Evolutionary conservation across 2,329 filamentous ascomycete genomes (phyloP).

Genomic region (Penicillium hesseltinei): DNA sequence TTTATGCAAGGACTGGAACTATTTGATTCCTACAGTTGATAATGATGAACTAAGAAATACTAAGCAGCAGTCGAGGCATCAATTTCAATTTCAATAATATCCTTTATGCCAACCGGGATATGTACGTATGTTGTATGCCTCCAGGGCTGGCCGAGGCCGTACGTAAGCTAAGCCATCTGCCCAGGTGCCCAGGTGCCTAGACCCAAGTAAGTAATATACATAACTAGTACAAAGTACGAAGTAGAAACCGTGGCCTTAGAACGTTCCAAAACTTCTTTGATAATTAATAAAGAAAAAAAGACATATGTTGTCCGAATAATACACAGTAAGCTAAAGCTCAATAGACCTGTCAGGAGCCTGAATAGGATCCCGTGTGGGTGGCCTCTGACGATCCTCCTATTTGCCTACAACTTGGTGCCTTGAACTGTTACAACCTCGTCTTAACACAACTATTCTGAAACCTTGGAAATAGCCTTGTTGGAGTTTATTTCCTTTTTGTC

Average conservation of each 20-base stretch:
- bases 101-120: neutral
- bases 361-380: slow-evolving; percentile 10
- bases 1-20: slow-evolving; percentile 5
- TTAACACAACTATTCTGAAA: neutral
- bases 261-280: neutral
- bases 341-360: neutral
- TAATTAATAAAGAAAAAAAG: neutral
- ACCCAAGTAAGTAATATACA: neutral
- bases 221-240: neutral
- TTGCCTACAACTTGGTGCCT: neutral
- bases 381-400: slow-evolving; percentile 17
- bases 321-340: neutral
- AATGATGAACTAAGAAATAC: neutral
- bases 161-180: neutral
- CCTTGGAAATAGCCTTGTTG: neutral
- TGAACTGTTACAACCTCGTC: slow-evolving; percentile 3
- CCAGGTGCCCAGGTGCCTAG: neutral
- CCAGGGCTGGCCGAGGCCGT: neutral
- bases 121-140: neutral
- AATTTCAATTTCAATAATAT: neutral
- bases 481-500: neutral
- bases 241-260: slow-evolving; percentile 3
- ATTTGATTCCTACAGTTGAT: neutral
- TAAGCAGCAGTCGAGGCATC: neutral
- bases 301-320: neutral